Conservation (phyloP, 495 filamentous ascomycete species). For the Xanthoparmelia taractica region DNA sequence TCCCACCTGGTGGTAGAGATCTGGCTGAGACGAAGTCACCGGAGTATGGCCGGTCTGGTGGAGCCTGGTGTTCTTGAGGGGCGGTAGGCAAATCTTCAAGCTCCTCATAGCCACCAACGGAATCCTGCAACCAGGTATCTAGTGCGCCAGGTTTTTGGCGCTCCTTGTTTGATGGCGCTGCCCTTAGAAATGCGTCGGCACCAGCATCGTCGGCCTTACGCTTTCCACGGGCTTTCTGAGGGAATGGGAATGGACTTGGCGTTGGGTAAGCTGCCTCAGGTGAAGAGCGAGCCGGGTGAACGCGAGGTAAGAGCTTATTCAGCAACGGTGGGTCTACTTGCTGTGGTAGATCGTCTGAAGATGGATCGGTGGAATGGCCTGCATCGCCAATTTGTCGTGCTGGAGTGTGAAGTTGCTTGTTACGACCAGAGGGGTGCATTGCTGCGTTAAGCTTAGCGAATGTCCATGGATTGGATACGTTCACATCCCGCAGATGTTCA, state of each 20-base stretch:
- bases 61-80: background rate
- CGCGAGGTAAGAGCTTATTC: background rate
- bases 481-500: constrained; percentile 22
- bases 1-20: constrained; percentile 21
- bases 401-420: constrained; percentile 20
- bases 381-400: constrained; percentile 19
- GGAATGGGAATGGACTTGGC: constrained; percentile 21
- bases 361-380: constrained; percentile 4
- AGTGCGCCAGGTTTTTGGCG: constrained; percentile 5
- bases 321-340: background rate
- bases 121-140: constrained; percentile 24
- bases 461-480: constrained; percentile 51
- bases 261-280: constrained; percentile 8
- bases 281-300: background rate
- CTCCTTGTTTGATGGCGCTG: background rate
- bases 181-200: background rate
- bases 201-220: background rate
- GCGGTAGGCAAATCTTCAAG: background rate
- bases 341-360: constrained; percentile 3
- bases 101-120: background rate
- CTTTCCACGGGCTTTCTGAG: constrained; percentile 19
- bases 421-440: constrained; percentile 15
- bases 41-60: constrained; percentile 4
- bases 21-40: constrained; percentile 23
- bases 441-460: constrained; percentile 52